Conservation (phyloP, 2,329 filamentous ascomycete genomes). For the Penicillium oxalicum region DNA sequence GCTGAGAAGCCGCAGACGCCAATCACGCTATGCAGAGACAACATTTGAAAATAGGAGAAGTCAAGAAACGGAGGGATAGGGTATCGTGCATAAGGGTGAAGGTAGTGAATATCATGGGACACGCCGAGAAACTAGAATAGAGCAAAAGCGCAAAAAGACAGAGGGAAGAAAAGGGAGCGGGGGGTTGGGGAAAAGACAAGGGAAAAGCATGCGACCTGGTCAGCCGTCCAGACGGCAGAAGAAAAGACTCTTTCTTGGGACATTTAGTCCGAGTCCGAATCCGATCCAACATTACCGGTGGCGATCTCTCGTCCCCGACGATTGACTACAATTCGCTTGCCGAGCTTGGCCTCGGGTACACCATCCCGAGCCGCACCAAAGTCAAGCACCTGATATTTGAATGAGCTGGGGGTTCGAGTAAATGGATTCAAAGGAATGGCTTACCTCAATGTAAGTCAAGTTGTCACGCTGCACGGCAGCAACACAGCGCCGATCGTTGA, state of each 20-base stretch:
- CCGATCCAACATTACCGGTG: slow-evolving; percentile 28
- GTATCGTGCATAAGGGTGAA: slow-evolving; percentile 31
- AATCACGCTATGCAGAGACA: slow-evolving; percentile 38
- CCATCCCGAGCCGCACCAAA: slow-evolving; percentile 93
- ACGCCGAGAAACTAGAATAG: slow-evolving; percentile 10
- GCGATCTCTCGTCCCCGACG: slow-evolving; percentile 34
- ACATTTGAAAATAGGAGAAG: slow-evolving; percentile 18
- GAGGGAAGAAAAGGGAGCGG: slow-evolving; percentile 4
- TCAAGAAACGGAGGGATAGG: slow-evolving; percentile 29
- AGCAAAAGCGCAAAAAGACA: slow-evolving; percentile 8
- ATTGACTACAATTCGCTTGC: slow-evolving; percentile 61
- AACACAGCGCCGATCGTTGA: slow-evolving; percentile 90
- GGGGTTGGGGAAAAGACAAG: too few species aligned
- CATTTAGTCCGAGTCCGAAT: slow-evolving; percentile 25
- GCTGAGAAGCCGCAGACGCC: slow-evolving; percentile 30
- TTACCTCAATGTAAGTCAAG: slow-evolving; percentile 91
- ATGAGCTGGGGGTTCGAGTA: slow-evolving; percentile 4
- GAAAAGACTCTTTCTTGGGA: not conserved
- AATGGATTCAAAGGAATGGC: slow-evolving; percentile 26
- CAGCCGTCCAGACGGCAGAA: too few species aligned
- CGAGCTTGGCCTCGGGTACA: slow-evolving; percentile 67
- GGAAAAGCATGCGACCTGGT: too few species aligned
- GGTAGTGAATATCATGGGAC: slow-evolving; percentile 12
- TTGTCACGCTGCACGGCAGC: slow-evolving; percentile 90
- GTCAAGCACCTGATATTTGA: slow-evolving; percentile 70